These are phyloP conservation scores for Hyphopichia pseudoburtonii DNA, from an alignment of 1,139 yeast species.

Conservation along the genomic window DNA sequence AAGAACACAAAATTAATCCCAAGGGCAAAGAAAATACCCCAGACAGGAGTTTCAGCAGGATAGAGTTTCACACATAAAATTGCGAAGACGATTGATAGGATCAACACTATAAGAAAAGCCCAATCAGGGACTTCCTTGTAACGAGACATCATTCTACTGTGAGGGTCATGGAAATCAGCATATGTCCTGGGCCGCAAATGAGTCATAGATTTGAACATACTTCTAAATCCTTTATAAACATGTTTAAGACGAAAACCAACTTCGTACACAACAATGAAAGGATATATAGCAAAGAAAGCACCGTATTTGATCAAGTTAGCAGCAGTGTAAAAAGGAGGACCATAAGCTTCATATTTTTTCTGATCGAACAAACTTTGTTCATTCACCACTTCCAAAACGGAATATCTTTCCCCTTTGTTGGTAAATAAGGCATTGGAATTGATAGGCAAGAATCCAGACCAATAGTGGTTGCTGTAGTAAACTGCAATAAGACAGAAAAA, in stretches of 20 bases:
- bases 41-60: slow-evolving; percentile 52
- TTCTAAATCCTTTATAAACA: slow-evolving; percentile 14
- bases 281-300: slow-evolving; percentile 57
- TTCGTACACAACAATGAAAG: slow-evolving; percentile 52
- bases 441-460: slow-evolving; percentile 57
- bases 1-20: slow-evolving; percentile 55
- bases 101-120: slow-evolving; percentile 51
- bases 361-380: slow-evolving; percentile 35
- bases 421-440: slow-evolving; percentile 48
- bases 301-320: slow-evolving; percentile 51
- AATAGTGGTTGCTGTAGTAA: slow-evolving; percentile 50
- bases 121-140: slow-evolving; percentile 66
- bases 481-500: slow-evolving; percentile 44
- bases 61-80: slow-evolving; percentile 48
- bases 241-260: slow-evolving; percentile 29
- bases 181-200: slow-evolving; percentile 7
- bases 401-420: slow-evolving; percentile 46
- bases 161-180: slow-evolving; percentile 41
- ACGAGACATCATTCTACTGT: slow-evolving; percentile 52
- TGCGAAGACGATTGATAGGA: slow-evolving; percentile 51
- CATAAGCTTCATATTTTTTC: slow-evolving; percentile 42
- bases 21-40: slow-evolving; percentile 59
- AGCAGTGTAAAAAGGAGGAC: slow-evolving; percentile 47
- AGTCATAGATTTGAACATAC: slow-evolving; percentile 5
- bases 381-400: slow-evolving; percentile 42